Evolutionary conservation across 768 basidiomycete species (phyloP).

Genomic region (Tulasnella sp.): DNA sequence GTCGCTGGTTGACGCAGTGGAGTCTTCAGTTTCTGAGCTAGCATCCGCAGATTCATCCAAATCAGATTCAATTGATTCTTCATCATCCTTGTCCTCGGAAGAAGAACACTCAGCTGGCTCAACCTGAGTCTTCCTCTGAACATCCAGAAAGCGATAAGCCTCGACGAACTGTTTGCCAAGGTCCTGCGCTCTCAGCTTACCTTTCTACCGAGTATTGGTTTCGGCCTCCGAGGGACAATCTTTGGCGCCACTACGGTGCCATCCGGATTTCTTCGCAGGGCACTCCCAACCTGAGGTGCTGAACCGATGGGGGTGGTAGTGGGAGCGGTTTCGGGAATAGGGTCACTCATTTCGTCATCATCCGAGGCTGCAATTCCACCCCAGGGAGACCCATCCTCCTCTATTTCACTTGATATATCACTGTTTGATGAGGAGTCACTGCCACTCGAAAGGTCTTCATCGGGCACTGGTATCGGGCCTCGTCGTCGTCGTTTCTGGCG

Average conservation of each 20-base stretch:
- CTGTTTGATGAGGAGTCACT: constrained; percentile 39
- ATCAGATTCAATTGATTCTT: constrained; percentile 52
- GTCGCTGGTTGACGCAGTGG: neutral
- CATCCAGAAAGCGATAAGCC: neutral
- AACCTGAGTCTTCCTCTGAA: neutral
- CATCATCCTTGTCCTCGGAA: constrained; percentile 44
- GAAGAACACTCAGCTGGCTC: constrained; percentile 5
- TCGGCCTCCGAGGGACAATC: neutral
- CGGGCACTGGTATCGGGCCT: constrained; percentile 42
- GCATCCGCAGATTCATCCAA: constrained; percentile 64
- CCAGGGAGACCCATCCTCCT: constrained; percentile 41
- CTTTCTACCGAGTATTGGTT: neutral
- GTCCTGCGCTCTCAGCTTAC: neutral
- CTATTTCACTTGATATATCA: constrained; percentile 41
- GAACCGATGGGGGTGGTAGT: constrained; percentile 30
- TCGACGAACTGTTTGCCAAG: neutral
- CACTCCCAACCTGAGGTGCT: constrained; percentile 54
- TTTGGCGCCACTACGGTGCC: constrained; percentile 58
- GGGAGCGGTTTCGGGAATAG: constrained; percentile 39
- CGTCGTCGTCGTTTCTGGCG: constrained; percentile 52
- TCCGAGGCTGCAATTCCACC: constrained; percentile 40
- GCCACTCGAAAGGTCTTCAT: constrained; percentile 37
- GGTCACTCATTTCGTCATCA: constrained; percentile 38
- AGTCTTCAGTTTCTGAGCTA: constrained; percentile 38
- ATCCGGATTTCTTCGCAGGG: constrained; percentile 66